Conservation (phyloP, 208 protist genomes). For the Trypanosomatidae sp. region DNA sequence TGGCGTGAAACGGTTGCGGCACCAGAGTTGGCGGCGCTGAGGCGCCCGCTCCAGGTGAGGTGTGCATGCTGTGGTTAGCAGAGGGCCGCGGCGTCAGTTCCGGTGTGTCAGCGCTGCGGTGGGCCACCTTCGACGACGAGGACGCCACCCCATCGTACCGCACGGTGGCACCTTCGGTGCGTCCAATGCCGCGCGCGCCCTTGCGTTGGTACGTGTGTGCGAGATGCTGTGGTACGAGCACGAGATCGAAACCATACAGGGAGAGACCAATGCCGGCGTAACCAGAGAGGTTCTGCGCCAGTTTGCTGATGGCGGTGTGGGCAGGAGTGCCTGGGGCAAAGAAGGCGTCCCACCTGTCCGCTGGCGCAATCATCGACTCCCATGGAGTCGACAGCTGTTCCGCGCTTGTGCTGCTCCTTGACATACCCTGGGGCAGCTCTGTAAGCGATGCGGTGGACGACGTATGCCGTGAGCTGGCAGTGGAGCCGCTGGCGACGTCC, state of each 20-base stretch:
- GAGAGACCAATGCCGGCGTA: slow-evolving; percentile 43
- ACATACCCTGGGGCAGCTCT: not conserved
- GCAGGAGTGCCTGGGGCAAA: slow-evolving; percentile 52
- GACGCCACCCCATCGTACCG: slow-evolving; percentile 12
- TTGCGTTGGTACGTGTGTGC: slow-evolving; percentile 30
- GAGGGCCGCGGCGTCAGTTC: not conserved
- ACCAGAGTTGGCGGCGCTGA: not conserved
- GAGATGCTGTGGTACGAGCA: slow-evolving; percentile 55
- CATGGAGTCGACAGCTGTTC: slow-evolving; percentile 10
- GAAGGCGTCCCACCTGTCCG: slow-evolving; percentile 49
- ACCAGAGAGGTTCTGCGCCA: slow-evolving; percentile 41
- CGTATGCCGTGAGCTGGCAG: slow-evolving; percentile 7
- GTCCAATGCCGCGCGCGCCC: slow-evolving; percentile 33
- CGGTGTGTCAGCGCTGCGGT: not conserved
- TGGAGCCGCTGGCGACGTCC: slow-evolving; percentile 15
- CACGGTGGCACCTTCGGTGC: slow-evolving; percentile 17
- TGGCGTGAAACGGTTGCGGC: slow-evolving; percentile 17
- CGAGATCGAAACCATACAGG: slow-evolving; percentile 84
- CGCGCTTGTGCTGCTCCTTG: not conserved
- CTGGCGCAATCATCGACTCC: slow-evolving; percentile 24
- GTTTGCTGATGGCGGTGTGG: slow-evolving; percentile 31
- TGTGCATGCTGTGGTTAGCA: not conserved
- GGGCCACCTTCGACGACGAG: not conserved
- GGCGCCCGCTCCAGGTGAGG: not conserved
- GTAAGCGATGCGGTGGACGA: not conserved